These are phyloP conservation scores for Exidia glandulosa DNA, from an alignment of 768 basidiomycete species.

Conservation along the genomic window DNA sequence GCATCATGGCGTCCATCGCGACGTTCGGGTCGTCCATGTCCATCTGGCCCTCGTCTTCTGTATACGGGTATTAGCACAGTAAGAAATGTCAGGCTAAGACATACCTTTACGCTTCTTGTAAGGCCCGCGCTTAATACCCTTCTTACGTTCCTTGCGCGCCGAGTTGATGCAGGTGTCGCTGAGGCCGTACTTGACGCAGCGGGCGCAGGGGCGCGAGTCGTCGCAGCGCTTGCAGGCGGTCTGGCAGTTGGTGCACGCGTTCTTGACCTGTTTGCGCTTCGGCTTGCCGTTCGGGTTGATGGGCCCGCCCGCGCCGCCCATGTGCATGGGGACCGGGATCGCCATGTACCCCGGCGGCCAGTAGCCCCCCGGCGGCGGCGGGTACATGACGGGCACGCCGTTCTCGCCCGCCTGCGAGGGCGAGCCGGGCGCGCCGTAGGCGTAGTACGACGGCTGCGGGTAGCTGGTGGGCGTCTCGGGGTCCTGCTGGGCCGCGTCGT, in stretches of 20 bases:
- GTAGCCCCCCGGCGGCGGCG: not conserved
- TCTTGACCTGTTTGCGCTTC: constrained; percentile 49
- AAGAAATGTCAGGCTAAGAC: not conserved
- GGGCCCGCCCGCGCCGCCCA: constrained; percentile 13
- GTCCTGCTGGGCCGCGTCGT: not conserved
- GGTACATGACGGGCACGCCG: not conserved
- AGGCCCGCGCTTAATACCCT: constrained; percentile 45
- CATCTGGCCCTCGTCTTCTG: not conserved
- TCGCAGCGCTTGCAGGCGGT: constrained; percentile 48
- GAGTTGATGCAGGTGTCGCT: constrained; percentile 48
- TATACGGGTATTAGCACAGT: not conserved
- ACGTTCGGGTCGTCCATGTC: not conserved
- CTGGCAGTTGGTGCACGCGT: constrained; percentile 53
- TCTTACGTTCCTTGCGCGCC: constrained; percentile 53
- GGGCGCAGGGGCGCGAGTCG: constrained; percentile 49
- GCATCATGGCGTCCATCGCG: not conserved
- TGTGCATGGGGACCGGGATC: constrained; percentile 17
- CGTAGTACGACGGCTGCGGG: not conserved
- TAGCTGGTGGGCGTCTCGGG: not conserved
- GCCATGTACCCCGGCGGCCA: constrained; percentile 5
- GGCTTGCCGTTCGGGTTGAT: constrained; percentile 9
- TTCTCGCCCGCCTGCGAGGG: not conserved
- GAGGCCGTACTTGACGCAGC: constrained; percentile 53
- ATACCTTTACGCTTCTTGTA: constrained; percentile 37
- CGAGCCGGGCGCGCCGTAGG: not conserved